A percentile compares a stretch with the other conserved stretches of the same genome.
Evolutionary conservation across 2,329 filamentous ascomycete genomes (phyloP).

Genomic region (Annulohypoxylon truncatum): DNA sequence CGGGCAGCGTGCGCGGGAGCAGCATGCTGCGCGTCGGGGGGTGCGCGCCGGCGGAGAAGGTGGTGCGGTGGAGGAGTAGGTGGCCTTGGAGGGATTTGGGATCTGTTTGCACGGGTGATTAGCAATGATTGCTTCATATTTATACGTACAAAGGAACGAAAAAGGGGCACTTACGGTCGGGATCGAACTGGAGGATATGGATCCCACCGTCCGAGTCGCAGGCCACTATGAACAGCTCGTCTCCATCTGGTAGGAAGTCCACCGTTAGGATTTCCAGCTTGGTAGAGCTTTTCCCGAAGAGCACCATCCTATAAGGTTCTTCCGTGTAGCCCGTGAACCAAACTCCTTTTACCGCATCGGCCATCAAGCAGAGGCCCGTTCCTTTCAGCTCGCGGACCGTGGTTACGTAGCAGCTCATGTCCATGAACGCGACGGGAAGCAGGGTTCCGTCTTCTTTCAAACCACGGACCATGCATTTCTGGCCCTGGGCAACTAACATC

Average conservation of each 20-base stretch:
- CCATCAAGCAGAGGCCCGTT: conserved; percentile 87
- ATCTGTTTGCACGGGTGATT: conserved; percentile 64
- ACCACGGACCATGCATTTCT: conserved; percentile 96
- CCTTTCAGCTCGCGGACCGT: conserved; percentile 84
- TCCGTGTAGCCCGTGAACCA: conserved; percentile 98
- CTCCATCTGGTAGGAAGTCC: conserved; percentile 88
- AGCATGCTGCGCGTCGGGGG: conserved; percentile 79
- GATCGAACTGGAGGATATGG: conserved; percentile 92
- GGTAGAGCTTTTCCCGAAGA: conserved; percentile 88
- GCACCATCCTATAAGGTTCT: conserved; percentile 94
- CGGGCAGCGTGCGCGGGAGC: conserved; percentile 73
- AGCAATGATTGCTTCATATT: conserved; percentile 31
- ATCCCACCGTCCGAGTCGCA: conserved; percentile 87
- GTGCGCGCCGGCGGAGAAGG: conserved; percentile 87
- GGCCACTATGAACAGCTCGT: conserved; percentile 83
- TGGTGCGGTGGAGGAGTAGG: conserved; percentile 84
- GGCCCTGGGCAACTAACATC: conserved; percentile 89
- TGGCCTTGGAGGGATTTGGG: conserved; percentile 93
- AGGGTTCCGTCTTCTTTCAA: conserved; percentile 95
- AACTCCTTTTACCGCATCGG: conserved; percentile 90
- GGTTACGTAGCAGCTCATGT: conserved; percentile 94
- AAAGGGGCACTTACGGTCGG: conserved; percentile 76
- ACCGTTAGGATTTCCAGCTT: conserved; percentile 82
- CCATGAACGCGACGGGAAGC: conserved; percentile 94
- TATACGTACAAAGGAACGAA: conserved; percentile 3